These are phyloP conservation scores for Verticillium nonalfalfae DNA, from an alignment of 2,329 filamentous ascomycete species.

Conservation along the genomic window DNA sequence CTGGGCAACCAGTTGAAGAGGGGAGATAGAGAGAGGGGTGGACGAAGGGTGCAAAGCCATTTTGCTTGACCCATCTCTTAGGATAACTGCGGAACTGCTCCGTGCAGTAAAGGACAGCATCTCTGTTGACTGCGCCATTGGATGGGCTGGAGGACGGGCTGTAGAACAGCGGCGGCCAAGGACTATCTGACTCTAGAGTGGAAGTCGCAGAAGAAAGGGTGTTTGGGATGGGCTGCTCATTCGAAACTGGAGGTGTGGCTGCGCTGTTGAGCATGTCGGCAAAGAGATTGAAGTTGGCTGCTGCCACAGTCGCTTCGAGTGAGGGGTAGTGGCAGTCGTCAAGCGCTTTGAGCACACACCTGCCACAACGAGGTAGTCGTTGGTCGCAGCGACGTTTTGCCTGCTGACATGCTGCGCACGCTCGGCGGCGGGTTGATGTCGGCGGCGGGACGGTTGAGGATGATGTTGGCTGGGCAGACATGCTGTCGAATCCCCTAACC, in stretches of 20 bases:
- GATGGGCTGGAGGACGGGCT: constrained; percentile 4
- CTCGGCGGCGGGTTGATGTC: constrained; percentile 18
- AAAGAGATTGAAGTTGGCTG: constrained; percentile 18
- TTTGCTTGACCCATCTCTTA: constrained; percentile 15
- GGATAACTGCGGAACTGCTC: constrained; percentile 15
- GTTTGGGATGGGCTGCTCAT: constrained; percentile 2
- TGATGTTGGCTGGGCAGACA: constrained; percentile 10
- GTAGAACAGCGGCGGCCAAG: constrained; percentile 10
- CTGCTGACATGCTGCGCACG: constrained; percentile 26
- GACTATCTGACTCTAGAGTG: not conserved
- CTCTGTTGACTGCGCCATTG: constrained; percentile 4
- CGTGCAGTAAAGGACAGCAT: constrained; percentile 10
- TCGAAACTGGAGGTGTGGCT: constrained; percentile 1
- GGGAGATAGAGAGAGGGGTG: constrained; percentile 17
- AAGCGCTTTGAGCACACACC: constrained; percentile 20
- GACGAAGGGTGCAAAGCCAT: constrained; percentile 18
- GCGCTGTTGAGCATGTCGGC: constrained; percentile 13
- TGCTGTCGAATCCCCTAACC: not conserved
- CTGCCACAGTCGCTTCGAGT: constrained; percentile 11
- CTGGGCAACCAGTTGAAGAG: constrained; percentile 5
- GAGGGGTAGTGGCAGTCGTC: constrained; percentile 16
- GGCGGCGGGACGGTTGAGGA: constrained; percentile 5
- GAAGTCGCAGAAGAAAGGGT: constrained; percentile 8
- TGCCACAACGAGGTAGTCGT: constrained; percentile 21
- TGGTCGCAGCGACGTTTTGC: constrained; percentile 31